Evolutionary conservation across 129 eudicot species (phyloP).

Genomic region (Tagetes patula): DNA sequence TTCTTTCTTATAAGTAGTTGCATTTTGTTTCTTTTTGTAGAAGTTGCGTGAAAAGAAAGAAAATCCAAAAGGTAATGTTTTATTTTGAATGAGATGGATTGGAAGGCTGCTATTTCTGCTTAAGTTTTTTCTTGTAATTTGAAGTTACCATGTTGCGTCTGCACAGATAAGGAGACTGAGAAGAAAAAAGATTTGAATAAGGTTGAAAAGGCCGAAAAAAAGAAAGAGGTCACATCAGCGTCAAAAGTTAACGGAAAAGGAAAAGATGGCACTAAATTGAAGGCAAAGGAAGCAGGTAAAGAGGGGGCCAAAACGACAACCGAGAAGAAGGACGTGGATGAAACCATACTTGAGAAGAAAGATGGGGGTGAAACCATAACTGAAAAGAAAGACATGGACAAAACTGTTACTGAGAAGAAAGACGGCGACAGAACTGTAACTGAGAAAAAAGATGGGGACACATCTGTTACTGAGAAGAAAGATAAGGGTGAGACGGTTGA

Average conservation of each 20-base stretch:
- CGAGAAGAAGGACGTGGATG: slow-evolving; percentile 23
- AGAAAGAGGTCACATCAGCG: slow-evolving; percentile 43
- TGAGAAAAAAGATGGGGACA: background rate
- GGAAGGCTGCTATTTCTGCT: background rate
- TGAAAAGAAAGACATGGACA: slow-evolving; percentile 37
- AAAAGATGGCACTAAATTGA: slow-evolving; percentile 31
- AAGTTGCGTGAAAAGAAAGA: slow-evolving; percentile 55
- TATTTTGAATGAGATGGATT: slow-evolving; percentile 1
- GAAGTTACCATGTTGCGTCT: slow-evolving; percentile 9
- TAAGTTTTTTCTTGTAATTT: slow-evolving; percentile 5
- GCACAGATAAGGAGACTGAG: slow-evolving; percentile 39
- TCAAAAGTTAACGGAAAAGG: slow-evolving; percentile 37
- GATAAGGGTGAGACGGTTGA: background rate
- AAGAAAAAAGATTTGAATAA: slow-evolving; percentile 43
- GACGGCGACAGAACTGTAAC: background rate
- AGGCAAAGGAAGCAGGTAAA: slow-evolving; percentile 40
- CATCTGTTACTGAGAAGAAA: background rate
- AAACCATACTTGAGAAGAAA: slow-evolving; percentile 27
- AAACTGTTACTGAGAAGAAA: background rate
- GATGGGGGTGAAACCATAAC: background rate
- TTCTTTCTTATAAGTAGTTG: slow-evolving; percentile 9
- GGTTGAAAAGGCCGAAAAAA: slow-evolving; percentile 46
- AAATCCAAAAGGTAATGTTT: slow-evolving; percentile 52
- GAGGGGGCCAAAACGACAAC: slow-evolving; percentile 40
- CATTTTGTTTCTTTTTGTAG: slow-evolving; percentile 35